phyloP scores from a whole-genome alignment of 2,329 filamentous ascomycete species.

The Gremmenia infestans region DNA sequence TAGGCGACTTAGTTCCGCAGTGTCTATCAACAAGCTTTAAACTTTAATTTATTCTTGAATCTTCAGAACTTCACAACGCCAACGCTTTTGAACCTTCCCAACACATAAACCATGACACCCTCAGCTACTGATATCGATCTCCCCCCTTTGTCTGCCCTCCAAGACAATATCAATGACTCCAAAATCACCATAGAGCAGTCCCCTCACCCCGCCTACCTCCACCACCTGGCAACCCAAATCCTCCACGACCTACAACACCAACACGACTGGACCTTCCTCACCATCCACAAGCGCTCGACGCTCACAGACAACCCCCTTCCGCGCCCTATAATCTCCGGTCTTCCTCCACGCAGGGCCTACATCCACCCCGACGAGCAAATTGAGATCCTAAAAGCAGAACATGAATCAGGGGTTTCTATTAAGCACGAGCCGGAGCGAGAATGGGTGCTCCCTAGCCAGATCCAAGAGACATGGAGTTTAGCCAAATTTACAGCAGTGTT shows the following conservation, averaged over 20 bases:
- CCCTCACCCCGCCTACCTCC: constrained; percentile 30
- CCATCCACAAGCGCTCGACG: constrained; percentile 45
- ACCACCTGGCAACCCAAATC: constrained; percentile 54
- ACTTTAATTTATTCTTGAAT: too few species aligned
- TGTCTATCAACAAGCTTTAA: too few species aligned
- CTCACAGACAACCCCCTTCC: constrained; percentile 39
- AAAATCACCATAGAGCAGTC: constrained; percentile 17
- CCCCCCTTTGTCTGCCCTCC: constrained; percentile 20
- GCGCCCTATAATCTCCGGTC: constrained; percentile 64
- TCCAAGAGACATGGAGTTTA: constrained; percentile 69
- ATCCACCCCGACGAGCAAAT: constrained; percentile 80
- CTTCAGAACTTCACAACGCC: not conserved
- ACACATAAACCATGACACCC: constrained; percentile 15
- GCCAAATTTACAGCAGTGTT: constrained; percentile 64
- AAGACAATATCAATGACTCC: constrained; percentile 23
- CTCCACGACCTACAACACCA: constrained; percentile 68
- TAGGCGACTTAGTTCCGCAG: too few species aligned
- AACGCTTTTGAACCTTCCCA: not conserved
- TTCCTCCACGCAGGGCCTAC: constrained; percentile 70
- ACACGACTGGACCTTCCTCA: constrained; percentile 66
- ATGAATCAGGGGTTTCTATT: constrained; percentile 41
- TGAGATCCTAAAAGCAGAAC: constrained; percentile 59
- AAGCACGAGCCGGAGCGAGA: constrained; percentile 55
- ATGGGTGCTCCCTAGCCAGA: constrained; percentile 71
- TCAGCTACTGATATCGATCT: constrained; percentile 8